Percentiles rank a stretch among this genome's conserved stretches.
Conservation (phyloP, 179 eudicot species). For the Beta macrorhiza region DNA sequence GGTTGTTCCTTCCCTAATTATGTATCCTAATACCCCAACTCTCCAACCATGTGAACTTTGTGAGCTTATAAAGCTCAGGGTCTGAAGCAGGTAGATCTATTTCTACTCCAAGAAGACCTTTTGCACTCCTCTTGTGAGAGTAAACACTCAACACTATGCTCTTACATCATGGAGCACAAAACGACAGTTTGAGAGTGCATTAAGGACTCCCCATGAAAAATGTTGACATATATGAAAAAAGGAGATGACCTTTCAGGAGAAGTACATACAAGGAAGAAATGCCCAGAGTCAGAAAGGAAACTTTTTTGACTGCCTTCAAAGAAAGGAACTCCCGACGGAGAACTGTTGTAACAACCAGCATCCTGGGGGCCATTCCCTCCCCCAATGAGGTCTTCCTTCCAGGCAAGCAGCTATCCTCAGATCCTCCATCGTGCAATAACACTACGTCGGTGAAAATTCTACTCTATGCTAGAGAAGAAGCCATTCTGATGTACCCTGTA, state of each 20-base stretch:
- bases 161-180: neutral
- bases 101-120: neutral
- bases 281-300: constrained; percentile 61
- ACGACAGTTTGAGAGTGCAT: neutral
- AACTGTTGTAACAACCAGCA: constrained; percentile 54
- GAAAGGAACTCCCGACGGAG: constrained; percentile 50
- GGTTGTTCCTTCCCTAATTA: neutral
- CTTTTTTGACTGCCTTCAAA: constrained; percentile 52
- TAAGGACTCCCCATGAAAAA: neutral
- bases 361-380: constrained; percentile 47
- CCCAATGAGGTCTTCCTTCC: constrained; percentile 66
- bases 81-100: neutral
- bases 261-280: constrained; percentile 62
- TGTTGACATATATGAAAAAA: neutral
- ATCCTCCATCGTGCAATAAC: constrained; percentile 51
- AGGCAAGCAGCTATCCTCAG: constrained; percentile 43
- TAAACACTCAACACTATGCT: constrained; percentile 5
- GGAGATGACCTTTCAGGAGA: constrained; percentile 4
- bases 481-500: neutral
- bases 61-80: constrained; percentile 11
- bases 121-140: neutral
- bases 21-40: neutral
- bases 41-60: neutral
- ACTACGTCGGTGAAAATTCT: constrained; percentile 14
- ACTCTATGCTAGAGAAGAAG: neutral